Conservation (phyloP, 768 basidiomycete genomes). For the Boletus reticuloceps region DNA sequence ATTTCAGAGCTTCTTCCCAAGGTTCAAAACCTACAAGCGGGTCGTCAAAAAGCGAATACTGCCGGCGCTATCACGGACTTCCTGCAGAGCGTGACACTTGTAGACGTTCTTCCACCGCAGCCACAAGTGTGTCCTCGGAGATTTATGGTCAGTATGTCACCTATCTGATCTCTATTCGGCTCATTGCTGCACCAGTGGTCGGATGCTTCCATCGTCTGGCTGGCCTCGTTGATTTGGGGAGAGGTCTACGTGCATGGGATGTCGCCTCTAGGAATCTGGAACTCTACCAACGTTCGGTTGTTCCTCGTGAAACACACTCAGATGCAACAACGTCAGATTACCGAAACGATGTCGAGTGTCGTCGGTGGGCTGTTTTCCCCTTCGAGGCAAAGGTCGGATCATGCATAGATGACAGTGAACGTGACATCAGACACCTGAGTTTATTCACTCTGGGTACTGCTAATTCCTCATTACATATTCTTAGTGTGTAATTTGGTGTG, state of each 20-base stretch:
- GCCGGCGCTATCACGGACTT: constrained; percentile 72
- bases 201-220: constrained; percentile 87
- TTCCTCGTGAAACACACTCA: constrained; percentile 91
- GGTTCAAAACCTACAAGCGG: constrained; percentile 75
- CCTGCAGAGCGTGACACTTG: constrained; percentile 64
- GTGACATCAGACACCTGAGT: background rate
- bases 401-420: constrained; percentile 12
- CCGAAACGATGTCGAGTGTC: constrained; percentile 76
- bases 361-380: constrained; percentile 73
- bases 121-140: constrained; percentile 64
- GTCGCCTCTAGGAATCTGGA: constrained; percentile 87
- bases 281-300: constrained; percentile 80
- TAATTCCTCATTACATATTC: background rate
- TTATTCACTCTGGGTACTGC: background rate
- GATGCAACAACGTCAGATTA: constrained; percentile 63
- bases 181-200: constrained; percentile 64
- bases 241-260: constrained; percentile 91
- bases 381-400: constrained; percentile 27
- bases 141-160: constrained; percentile 60
- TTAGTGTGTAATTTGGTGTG: background rate
- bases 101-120: constrained; percentile 69
- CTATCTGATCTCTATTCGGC: background rate
- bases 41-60: constrained; percentile 59
- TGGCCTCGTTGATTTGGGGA: constrained; percentile 93
- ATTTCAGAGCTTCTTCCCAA: constrained; percentile 86